Evolutionary conservation across 345 rosid genomes (phyloP), one percentile per base, ranked within the genome.

Genomic region (Garcia nutans): DNA sequence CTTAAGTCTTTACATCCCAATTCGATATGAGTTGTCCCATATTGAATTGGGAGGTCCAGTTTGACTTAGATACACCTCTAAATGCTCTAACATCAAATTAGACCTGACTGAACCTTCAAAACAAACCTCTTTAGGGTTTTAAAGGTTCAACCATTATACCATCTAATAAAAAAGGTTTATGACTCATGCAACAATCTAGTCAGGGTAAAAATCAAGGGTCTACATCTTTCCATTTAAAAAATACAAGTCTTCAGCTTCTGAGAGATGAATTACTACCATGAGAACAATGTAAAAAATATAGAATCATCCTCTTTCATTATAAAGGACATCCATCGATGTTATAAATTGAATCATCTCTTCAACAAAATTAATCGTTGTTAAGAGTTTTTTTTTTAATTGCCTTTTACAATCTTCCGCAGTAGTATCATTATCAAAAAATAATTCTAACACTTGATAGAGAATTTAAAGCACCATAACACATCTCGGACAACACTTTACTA

Each of bases 401-500:
- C 66, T 60, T 42, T 17, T 28, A 45, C n/a, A 63, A 10, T 77
- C 72, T 22, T 33, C 2, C 20, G 73, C 75, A 65, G 63, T n/a
- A 28, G 7, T 12, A 22, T 77, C 78, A 68, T 54, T 16, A 58
- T 80, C 42, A 66, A 66, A 31, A 41, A 81, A 28, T 71, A 68
- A 77, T 56, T 49, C 72, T 28, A 49, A 69, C 54, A 49, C 61
- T 76, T 15, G 80, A 72, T 26, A 65, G 44, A 67, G 74, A 10
- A 44, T 44, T 65, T 3, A 80, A 37, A 23, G 42, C 42, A 33
- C 75, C 75, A 55, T 6, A 62, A 75, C 75, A 76, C 50, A 72
- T 60, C n/a, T 76, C 73, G 0, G 64, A 54, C 1, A 45, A 68
- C 24, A 49, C 62, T 70, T 73, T 45, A 65, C 45, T 61, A 16